Evolutionary conservation across 108 stramenopile genomes (phyloP).

Genomic region (Nitzschia sp.): DNA sequence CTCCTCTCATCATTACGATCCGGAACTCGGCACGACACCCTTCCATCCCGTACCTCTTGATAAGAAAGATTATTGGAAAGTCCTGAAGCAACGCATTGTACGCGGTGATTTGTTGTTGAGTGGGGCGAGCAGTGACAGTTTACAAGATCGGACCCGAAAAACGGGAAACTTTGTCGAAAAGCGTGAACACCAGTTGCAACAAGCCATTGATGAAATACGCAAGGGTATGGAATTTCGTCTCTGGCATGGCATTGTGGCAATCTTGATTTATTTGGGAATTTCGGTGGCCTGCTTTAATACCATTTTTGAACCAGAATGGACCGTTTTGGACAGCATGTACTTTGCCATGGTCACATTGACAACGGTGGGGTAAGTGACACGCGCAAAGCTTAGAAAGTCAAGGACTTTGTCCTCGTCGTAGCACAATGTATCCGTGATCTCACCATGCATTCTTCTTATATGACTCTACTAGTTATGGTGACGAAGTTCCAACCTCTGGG

Average conservation of each 20-base stretch:
- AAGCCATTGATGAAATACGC: slow-evolving; percentile 3
- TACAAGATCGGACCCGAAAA: background rate
- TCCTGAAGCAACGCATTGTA: background rate
- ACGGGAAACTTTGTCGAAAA: background rate
- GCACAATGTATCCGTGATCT: too few relatives aligned
- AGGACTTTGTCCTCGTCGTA: too few relatives aligned
- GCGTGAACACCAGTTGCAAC: background rate
- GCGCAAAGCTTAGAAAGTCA: too few relatives aligned
- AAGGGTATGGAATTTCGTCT: slow-evolving; percentile 20
- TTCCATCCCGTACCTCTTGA: too few relatives aligned
- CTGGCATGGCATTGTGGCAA: slow-evolving; percentile 44
- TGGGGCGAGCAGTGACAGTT: background rate
- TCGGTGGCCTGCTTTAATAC: slow-evolving; percentile 52
- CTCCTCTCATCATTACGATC: too few relatives aligned
- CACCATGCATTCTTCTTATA: too few relatives aligned
- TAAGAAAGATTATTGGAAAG: background rate
- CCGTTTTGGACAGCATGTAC: slow-evolving; percentile 60
- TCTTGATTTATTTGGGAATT: slow-evolving; percentile 39
- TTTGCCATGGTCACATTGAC: slow-evolving; percentile 51
- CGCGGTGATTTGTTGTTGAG: background rate
- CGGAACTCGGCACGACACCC: too few relatives aligned
- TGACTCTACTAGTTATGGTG: too few relatives aligned
- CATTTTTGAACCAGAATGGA: slow-evolving; percentile 49
- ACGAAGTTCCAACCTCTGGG: slow-evolving; percentile 16
- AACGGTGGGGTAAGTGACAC: slow-evolving; percentile 55